Percentiles rank a stretch among this genome's conserved stretches.
Evolutionary conservation across 305 asterid species (phyloP).

Genomic region (Withania somnifera): DNA sequence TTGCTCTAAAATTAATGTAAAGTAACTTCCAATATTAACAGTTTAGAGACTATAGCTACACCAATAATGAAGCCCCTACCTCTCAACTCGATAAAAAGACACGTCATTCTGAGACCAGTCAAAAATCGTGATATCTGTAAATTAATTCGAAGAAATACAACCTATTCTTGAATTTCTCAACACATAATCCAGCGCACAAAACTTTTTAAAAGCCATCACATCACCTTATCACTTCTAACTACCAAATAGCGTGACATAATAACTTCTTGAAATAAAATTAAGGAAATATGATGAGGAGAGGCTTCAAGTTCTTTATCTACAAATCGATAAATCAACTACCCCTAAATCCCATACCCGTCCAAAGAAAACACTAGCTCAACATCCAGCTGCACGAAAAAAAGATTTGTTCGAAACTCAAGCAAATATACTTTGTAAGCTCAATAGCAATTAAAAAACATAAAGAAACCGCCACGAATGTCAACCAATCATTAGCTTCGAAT

Average conservation of each 20-base stretch:
- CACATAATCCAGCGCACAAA: neutral
- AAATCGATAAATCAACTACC: neutral
- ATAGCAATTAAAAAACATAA: neutral
- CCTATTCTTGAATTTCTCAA: neutral
- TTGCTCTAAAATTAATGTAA: neutral
- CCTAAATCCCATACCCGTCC: neutral
- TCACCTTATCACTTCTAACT: neutral
- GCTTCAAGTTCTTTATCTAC: neutral
- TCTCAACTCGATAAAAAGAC: neutral
- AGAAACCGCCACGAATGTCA: neutral
- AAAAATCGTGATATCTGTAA: neutral
- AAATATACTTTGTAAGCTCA: neutral
- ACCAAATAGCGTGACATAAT: neutral
- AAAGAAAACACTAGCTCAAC: neutral
- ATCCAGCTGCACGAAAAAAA: neutral
- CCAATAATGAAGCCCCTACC: neutral
- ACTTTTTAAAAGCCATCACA: neutral
- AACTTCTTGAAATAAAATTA: neutral
- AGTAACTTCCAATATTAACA: neutral
- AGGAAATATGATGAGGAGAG: neutral
- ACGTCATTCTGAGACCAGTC: neutral
- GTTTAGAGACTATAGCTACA: neutral
- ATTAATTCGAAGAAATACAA: neutral
- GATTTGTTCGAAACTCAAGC: neutral
- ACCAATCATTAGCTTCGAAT: neutral